These are phyloP conservation scores for Laburnicola sp. DNA, from an alignment of 2,329 filamentous ascomycete species.

Conservation along the genomic window DNA sequence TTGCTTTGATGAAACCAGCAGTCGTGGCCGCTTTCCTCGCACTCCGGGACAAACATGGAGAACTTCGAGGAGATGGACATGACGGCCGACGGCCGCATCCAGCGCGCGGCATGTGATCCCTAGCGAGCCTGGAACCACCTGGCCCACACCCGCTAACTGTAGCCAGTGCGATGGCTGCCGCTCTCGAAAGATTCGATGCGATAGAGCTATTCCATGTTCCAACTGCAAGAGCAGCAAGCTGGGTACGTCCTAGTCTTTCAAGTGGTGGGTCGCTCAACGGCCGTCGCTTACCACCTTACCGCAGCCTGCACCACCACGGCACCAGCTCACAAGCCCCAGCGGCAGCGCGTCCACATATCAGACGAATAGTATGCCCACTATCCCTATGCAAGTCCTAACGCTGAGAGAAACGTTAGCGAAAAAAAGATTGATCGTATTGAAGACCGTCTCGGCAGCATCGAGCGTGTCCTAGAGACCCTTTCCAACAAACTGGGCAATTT, in stretches of 20 bases:
- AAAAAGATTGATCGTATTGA: slow-evolving; percentile 59
- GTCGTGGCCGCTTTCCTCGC: slow-evolving; percentile 18
- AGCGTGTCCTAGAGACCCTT: slow-evolving; percentile 46
- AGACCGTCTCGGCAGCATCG: slow-evolving; percentile 54
- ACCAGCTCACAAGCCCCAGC: slow-evolving; percentile 35
- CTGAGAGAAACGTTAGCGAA: slow-evolving; percentile 44
- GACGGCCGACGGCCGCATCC: slow-evolving; percentile 25
- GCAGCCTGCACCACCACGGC: slow-evolving; percentile 40
- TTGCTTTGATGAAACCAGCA: not conserved
- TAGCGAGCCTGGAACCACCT: not conserved
- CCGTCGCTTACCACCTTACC: not conserved
- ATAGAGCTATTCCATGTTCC: slow-evolving; percentile 39
- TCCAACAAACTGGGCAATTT: slow-evolving; percentile 35
- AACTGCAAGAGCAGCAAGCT: slow-evolving; percentile 44
- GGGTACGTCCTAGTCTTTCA: slow-evolving; percentile 24
- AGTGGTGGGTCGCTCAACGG: slow-evolving; percentile 13
- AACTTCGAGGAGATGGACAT: slow-evolving; percentile 37
- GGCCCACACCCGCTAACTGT: slow-evolving; percentile 9
- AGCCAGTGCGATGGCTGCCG: slow-evolving; percentile 41
- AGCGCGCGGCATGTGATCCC: slow-evolving; percentile 34
- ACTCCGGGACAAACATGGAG: slow-evolving; percentile 28
- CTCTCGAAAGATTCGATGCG: slow-evolving; percentile 42
- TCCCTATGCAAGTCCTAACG: not conserved
- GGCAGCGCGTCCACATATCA: slow-evolving; percentile 42
- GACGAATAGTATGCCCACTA: slow-evolving; percentile 40